Base-by-base conservation (phyloP, 306 rosid species). In the Castanospermum australe region DNA sequence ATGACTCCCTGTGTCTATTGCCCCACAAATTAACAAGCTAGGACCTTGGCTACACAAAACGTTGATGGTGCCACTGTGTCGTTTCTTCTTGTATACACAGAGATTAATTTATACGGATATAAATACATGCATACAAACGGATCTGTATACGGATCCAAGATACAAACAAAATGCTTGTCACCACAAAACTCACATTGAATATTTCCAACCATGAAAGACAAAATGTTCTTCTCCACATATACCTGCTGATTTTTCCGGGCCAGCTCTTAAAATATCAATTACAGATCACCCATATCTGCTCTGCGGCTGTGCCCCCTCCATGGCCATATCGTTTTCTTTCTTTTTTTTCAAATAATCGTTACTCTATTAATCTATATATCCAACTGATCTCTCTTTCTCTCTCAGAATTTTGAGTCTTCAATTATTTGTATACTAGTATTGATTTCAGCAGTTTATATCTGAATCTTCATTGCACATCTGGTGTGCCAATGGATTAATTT, bases 151-250 rank as follows among this genome's bases (percentile, higher is more conserved):
- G 47, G 57, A 75, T 73, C 28, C 15, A 72, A 66, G 2, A 32
- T 14, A 6, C 22, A 75, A 80, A 84, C 92, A 88, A 84, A 84
- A 57, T 28, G 82, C 62, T 84, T 39, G 79, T 75, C 82, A 59
- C 92, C 94, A 84, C 89, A 84, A 56, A 84, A 73, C 22, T 18
- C 18, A 11, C 66, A 7, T 35, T 44, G 78, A 86, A 85, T 70
- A 78, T 70, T 51, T 83, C 63, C 61, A 42, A 24, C 12, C 48
- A 63, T 5, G 18, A 76, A 63, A 80, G 90, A 88, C 90, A 90
- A 90, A 88, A 82, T 77, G 67, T 79, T 82, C 73, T 75, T 81
- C 85, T 84, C 94, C 90, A 84, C 89, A 82, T 56, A 86, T 57
- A 30, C 33, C 56, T 50, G 17, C 18, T 42, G 39, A 32, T 73